Conservation (phyloP, 2,329 filamentous ascomycete species). For the Lasiodiplodia citricola region DNA sequence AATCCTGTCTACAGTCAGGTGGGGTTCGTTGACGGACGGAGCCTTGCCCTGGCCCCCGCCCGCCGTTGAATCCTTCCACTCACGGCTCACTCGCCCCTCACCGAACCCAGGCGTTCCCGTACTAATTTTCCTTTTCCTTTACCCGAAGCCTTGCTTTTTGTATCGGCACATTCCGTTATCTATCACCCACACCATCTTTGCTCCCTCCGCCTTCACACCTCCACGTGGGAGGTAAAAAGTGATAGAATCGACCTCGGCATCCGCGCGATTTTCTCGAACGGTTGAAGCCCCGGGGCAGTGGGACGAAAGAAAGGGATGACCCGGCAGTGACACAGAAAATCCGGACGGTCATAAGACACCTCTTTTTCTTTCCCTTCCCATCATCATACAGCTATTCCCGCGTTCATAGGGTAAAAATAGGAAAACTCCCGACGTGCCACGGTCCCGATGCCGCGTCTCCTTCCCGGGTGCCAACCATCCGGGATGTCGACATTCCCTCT, state of each 20-base stretch:
- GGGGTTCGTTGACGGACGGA: constrained; percentile 10
- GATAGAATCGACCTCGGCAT: neutral
- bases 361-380: neutral
- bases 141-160: neutral
- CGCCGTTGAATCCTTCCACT: neutral
- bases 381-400: neutral
- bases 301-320: neutral
- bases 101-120: neutral
- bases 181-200: neutral
- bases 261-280: neutral
- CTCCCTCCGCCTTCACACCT: neutral
- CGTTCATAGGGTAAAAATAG: neutral
- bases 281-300: neutral
- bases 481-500: neutral
- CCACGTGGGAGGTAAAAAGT: neutral
- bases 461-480: neutral
- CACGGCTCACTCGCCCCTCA: neutral
- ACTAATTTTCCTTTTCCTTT: neutral
- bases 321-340: neutral
- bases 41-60: constrained; percentile 6
- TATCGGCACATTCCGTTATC: constrained; percentile 7
- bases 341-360: neutral
- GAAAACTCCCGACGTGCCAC: neutral
- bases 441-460: neutral
- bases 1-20: neutral